Evolutionary conservation across 345 rosid species (phyloP).

Genomic region (Clausena lansium): DNA sequence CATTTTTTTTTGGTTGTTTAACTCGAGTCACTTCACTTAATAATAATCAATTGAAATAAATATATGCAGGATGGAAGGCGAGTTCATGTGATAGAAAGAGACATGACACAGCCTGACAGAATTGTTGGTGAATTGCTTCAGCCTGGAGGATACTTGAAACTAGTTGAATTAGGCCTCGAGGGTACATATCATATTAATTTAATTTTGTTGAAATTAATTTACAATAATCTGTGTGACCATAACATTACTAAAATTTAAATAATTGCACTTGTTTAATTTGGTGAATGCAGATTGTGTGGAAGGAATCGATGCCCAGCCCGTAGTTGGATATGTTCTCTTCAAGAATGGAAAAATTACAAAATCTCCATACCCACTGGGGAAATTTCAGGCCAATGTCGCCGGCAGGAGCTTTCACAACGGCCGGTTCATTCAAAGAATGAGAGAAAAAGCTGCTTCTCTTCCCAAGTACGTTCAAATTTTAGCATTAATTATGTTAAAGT

Average conservation of each 20-base stretch:
- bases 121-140: slow-evolving; percentile 63
- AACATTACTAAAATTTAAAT: neutral
- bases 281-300: neutral
- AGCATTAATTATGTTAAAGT: too few relatives aligned
- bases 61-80: slow-evolving; percentile 49
- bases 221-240: neutral
- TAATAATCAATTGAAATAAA: too few relatives aligned
- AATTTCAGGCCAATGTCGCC: slow-evolving; percentile 2
- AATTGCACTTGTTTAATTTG: too few relatives aligned
- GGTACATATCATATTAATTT: slow-evolving; percentile 25
- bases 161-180: slow-evolving; percentile 49
- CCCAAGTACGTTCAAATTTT: slow-evolving; percentile 29
- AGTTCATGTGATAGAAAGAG: slow-evolving; percentile 61
- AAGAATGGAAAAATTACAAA: neutral
- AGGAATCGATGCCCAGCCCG: neutral
- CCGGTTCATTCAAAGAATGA: slow-evolving; percentile 50
- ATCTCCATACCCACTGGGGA: neutral
- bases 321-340: neutral
- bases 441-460: slow-evolving; percentile 47
- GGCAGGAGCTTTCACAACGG: slow-evolving; percentile 56
- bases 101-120: slow-evolving; percentile 48
- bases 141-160: slow-evolving; percentile 62
- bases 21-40: too few relatives aligned
- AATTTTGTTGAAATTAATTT: neutral
- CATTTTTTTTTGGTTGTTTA: neutral